Evolutionary conservation across 176 grass and related monocot species (phyloP).

Genomic region (Carex parvula): DNA sequence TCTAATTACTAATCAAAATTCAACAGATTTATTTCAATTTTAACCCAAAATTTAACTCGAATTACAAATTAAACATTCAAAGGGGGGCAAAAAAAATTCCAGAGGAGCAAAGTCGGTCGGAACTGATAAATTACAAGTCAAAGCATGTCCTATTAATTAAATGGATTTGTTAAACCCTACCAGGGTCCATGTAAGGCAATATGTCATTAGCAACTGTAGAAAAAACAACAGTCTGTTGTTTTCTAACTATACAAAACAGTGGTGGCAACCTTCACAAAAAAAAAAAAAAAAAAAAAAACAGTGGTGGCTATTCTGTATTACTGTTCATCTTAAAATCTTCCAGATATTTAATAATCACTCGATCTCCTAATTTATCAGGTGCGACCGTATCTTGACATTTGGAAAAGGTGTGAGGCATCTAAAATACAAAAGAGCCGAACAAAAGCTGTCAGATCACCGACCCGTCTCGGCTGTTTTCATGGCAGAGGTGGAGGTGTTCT

Average conservation of each 20-base stretch:
- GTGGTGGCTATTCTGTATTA: neutral
- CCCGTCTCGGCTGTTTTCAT: slow-evolving; percentile 63
- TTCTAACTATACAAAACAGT: no score
- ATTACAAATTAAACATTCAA: no score
- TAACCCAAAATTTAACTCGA: no score
- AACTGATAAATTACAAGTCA: no score
- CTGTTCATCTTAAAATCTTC: neutral
- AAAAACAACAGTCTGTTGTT: no score
- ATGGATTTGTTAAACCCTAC: neutral
- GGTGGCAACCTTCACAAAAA: no score
- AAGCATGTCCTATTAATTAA: neutral
- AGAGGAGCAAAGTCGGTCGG: no score
- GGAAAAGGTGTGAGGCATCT: slow-evolving; percentile 56
- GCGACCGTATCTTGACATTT: slow-evolving; percentile 62
- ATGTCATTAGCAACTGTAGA: no score
- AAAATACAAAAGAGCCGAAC: slow-evolving; percentile 52
- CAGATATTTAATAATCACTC: neutral
- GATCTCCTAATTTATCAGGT: slow-evolving; percentile 31
- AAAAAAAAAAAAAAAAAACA: no score
- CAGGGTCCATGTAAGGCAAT: slow-evolving; percentile 18
- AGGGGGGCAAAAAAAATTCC: no score
- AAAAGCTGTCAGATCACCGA: slow-evolving; percentile 75
- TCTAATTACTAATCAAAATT: no score
- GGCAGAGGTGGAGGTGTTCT: slow-evolving; percentile 86
- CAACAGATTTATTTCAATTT: no score